Conservation (phyloP, 1,284 basidiomycete species). For the Malassezia japonica region DNA sequence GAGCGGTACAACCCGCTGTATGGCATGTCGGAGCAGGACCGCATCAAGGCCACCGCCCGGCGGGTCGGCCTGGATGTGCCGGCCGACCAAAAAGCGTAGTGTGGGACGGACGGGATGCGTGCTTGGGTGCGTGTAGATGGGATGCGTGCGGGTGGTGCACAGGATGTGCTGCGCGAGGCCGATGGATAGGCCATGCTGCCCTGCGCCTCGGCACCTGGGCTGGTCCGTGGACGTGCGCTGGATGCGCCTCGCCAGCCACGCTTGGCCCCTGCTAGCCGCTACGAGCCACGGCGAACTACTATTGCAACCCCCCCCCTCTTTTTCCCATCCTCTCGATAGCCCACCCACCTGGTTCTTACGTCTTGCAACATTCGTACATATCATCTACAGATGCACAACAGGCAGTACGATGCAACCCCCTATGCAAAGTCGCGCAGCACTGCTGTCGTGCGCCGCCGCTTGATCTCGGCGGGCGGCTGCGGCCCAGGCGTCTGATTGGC, state of each 20-base stretch:
- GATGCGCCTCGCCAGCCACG: no score
- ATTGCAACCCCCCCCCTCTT: no score
- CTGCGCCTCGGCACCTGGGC: no score
- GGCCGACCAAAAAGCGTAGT: not conserved
- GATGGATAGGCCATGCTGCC: no score
- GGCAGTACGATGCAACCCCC: not conserved
- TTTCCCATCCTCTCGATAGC: no score
- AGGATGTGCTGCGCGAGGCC: no score
- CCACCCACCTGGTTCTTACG: no score
- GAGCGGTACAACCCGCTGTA: constrained; percentile 69
- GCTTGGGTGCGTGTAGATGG: no score
- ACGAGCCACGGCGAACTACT: no score
- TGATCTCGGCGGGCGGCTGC: not conserved
- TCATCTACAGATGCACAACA: constrained; percentile 2
- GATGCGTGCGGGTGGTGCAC: no score
- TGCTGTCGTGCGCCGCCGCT: not conserved
- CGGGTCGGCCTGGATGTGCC: constrained; percentile 62
- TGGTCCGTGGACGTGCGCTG: no score
- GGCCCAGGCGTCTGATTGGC: not conserved
- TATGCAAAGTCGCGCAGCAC: not conserved
- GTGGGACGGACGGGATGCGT: not conserved
- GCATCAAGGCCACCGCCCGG: constrained; percentile 69
- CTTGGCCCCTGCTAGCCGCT: no score
- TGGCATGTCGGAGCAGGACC: constrained; percentile 67
- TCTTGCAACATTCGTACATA: not conserved